Conservation (phyloP, 139 green algal species). For the Asterochloris sp. region DNA sequence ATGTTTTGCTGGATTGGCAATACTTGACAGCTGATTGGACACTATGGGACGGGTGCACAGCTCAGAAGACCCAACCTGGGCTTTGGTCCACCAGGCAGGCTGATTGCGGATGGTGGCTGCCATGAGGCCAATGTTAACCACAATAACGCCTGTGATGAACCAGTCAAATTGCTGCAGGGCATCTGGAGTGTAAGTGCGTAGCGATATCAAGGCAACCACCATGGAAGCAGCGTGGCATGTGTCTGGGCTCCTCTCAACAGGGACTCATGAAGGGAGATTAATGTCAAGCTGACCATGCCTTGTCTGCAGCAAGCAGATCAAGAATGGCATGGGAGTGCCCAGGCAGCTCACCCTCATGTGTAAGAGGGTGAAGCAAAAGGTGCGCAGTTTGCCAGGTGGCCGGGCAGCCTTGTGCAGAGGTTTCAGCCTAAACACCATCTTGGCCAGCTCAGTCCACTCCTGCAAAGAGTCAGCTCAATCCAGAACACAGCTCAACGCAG, state of each 20-base stretch:
- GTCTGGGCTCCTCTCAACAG: too few relatives aligned
- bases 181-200: neutral
- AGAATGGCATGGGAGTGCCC: neutral
- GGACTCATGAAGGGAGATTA: neutral
- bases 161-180: constrained; percentile 39
- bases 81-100: constrained; percentile 26
- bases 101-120: constrained; percentile 45
- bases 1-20: too few relatives aligned
- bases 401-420: constrained; percentile 49
- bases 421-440: constrained; percentile 67
- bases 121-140: constrained; percentile 59
- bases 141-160: constrained; percentile 46
- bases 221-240: too few relatives aligned
- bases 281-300: neutral
- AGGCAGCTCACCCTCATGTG: constrained; percentile 2
- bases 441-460: constrained; percentile 69
- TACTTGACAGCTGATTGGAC: too few relatives aligned
- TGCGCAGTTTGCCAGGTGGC: constrained; percentile 22
- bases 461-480: constrained; percentile 17
- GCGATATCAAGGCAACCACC: too few relatives aligned
- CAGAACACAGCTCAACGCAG: neutral
- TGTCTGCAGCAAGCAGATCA: neutral
- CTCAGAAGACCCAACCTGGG: constrained; percentile 11
- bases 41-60: too few relatives aligned
- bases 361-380: neutral